Base-by-base conservation (phyloP, 2,329 filamentous ascomycete genomes). In the Aspergillus quadrilineatus region DNA sequence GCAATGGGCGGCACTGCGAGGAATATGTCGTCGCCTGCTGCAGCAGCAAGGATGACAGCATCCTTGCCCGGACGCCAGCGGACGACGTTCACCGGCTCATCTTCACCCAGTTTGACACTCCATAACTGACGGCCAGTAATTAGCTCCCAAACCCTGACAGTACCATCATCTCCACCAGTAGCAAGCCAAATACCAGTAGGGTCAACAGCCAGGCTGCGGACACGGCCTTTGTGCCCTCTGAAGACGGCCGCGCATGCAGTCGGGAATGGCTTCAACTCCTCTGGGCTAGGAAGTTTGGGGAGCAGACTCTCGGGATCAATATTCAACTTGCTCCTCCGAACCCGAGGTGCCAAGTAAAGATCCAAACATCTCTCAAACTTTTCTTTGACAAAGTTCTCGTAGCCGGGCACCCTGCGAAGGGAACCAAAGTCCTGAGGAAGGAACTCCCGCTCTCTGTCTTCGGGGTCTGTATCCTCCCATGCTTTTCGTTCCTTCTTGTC, bases 361-460 rank as follows among this genome's bases (percentile, higher is more conserved):
- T 99, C 95, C 64, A 99, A 79, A 72, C 92, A 97, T 63, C 95
- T 84, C 74, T 99, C 92, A 67, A 99, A 99, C 64, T 92, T 88
- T 75, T 99, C 94, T 74, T 97, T 96, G 71, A 99, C 86, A 64
- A 97, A 91, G 53, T 82, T 84, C 50, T 89, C 89, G 71, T 96
- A 99, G 14, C 89, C 95, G 50, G 95, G 94, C 6, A 97, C 94
- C 71, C 91, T 92, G 60, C 94, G 88, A 54, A 99, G 79, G 2
- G 94, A 87, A 64, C 89, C 87, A 72, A 91, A 90, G 69, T 91
- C 87, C 57, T 85, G 85, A 1, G 95, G 90, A 34, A 99, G 77
- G 67, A 91, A 99, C 48, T 96, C 89, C 70, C 88, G 92, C 66
- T 96, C 90, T 55, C 92, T 83, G 61, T 99, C 94, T 71, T 97